phyloP scores from a whole-genome alignment of 768 basidiomycete genomes.

The Rhodotorula paludigena region DNA sequence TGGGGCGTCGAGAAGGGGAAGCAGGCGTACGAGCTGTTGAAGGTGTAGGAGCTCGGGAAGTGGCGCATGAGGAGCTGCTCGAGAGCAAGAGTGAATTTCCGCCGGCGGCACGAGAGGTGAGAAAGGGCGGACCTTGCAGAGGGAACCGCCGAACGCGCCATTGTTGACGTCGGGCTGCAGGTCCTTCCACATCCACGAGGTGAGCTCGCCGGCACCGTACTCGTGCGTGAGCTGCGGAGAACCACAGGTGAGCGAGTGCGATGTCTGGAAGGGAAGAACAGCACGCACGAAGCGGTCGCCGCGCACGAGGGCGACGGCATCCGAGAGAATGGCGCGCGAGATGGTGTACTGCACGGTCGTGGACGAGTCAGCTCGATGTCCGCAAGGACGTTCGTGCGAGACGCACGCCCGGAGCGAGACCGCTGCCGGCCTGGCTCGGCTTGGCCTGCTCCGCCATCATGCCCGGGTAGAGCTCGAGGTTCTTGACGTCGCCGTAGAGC shows the following conservation, averaged over 20 bases:
- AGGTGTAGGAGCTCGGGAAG: slow-evolving; percentile 19
- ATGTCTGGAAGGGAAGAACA: slow-evolving; percentile 47
- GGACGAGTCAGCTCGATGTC: too few species aligned
- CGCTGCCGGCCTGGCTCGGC: slow-evolving; percentile 60
- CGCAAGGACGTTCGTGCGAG: not conserved
- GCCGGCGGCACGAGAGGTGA: not conserved
- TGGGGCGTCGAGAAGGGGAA: slow-evolving; percentile 59
- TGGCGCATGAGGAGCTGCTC: slow-evolving; percentile 21
- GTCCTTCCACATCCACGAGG: slow-evolving; percentile 62
- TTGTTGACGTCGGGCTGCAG: slow-evolving; percentile 23
- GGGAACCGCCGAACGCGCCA: slow-evolving; percentile 28
- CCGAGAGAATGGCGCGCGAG: slow-evolving; percentile 58
- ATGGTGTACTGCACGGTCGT: slow-evolving; percentile 48
- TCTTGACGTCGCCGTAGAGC: slow-evolving; percentile 69
- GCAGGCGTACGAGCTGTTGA: slow-evolving; percentile 56
- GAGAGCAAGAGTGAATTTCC: slow-evolving; percentile 58
- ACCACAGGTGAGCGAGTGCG: not conserved
- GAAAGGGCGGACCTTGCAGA: slow-evolving; percentile 20
- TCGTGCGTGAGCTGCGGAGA: slow-evolving; percentile 19
- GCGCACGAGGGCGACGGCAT: slow-evolving; percentile 38
- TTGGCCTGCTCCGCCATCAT: slow-evolving; percentile 63
- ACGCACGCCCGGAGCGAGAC: slow-evolving; percentile 50
- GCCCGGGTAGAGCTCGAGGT: slow-evolving; percentile 65
- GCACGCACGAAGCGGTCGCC: slow-evolving; percentile 72
- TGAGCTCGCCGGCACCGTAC: slow-evolving; percentile 60